Evolutionary conservation across 2,329 filamentous ascomycete genomes (phyloP).

Genomic region (Penicillium sp.): DNA sequence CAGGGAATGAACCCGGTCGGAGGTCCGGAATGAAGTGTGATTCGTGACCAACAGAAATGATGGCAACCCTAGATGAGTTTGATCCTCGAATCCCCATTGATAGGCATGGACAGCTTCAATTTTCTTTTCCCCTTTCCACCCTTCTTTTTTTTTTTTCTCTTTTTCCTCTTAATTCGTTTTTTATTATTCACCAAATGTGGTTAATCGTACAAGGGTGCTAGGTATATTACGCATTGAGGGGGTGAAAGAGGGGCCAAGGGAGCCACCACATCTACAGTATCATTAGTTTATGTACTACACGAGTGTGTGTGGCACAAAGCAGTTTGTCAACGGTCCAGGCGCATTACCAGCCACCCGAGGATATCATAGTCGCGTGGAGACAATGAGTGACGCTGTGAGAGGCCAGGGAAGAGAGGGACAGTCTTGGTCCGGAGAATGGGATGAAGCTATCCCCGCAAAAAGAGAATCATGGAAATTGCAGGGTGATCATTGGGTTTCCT

Average conservation of each 20-base stretch:
- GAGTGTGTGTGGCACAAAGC: not conserved
- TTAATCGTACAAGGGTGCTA: too few species aligned
- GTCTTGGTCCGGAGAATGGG: too few species aligned
- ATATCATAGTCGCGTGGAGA: not conserved
- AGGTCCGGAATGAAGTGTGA: conserved; percentile 16
- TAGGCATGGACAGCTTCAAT: not conserved
- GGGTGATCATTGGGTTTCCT: not conserved
- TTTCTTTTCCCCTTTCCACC: too few species aligned
- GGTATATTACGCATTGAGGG: not conserved
- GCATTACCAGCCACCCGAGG: not conserved
- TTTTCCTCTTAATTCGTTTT: too few species aligned
- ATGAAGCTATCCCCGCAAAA: not conserved
- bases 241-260: not conserved
- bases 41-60: conserved; percentile 9
- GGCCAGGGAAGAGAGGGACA: not conserved
- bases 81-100: not conserved
- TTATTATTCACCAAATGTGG: too few species aligned
- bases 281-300: conserved; percentile 4
- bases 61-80: not conserved
- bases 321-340: not conserved
- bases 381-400: not conserved
- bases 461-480: not conserved
- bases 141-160: not conserved
- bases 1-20: conserved; percentile 12
- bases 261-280: not conserved